Conservation (phyloP, 257 asterid species). For the Solanum rostratum region DNA sequence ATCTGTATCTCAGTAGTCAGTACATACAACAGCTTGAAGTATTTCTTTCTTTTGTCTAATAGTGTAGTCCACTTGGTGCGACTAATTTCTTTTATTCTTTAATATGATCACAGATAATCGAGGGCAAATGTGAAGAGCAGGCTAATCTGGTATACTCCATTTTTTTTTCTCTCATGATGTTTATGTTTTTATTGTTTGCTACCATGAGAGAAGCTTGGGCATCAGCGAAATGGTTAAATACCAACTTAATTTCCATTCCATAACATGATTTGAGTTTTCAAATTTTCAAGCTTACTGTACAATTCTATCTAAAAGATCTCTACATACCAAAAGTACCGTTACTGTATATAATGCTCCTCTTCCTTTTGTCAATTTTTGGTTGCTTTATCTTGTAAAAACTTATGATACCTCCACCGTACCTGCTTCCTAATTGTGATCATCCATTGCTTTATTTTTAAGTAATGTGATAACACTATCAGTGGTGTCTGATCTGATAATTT, state of each 20-base stretch:
- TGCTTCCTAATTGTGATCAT: neutral
- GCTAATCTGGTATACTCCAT: constrained; percentile 37
- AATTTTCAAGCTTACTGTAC: neutral
- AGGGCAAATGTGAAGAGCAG: constrained; percentile 53
- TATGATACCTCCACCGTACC: neutral
- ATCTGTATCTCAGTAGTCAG: neutral
- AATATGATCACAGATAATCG: constrained; percentile 63
- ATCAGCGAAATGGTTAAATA: neutral
- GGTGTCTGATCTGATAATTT: neutral
- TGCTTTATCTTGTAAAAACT: neutral
- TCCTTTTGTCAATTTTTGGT: neutral
- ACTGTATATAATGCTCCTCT: neutral
- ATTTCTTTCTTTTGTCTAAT: neutral
- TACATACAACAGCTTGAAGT: neutral
- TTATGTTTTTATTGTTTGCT: neutral
- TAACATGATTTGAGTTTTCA: neutral
- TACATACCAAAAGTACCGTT: neutral
- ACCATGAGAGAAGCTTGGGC: neutral
- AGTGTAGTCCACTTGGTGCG: neutral
- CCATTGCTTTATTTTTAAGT: neutral
- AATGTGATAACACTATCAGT: neutral
- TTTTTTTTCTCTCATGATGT: neutral
- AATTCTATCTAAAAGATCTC: neutral
- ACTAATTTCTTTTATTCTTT: neutral
- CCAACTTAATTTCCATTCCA: neutral